These are phyloP conservation scores for Globisporangium sylvaticum DNA, from an alignment of 352 stramenopile genomes.

Conservation along the genomic window DNA sequence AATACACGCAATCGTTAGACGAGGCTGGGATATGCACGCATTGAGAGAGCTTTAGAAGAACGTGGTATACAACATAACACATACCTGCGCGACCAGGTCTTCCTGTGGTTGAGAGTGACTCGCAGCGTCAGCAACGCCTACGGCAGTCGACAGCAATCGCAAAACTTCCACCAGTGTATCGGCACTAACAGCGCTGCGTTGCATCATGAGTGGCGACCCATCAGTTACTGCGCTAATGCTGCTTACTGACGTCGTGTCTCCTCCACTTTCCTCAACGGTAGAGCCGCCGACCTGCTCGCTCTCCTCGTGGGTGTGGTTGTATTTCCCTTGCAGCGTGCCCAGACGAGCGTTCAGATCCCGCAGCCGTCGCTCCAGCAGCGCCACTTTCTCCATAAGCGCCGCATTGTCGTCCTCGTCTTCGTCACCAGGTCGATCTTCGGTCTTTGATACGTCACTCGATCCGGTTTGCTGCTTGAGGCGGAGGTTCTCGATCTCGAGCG, in stretches of 20 bases:
- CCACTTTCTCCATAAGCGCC: slow-evolving; percentile 6
- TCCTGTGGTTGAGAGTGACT: slow-evolving; percentile 6
- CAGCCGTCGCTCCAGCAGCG: slow-evolving; percentile 16
- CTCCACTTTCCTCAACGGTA: too few species aligned
- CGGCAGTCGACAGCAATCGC: slow-evolving; percentile 12
- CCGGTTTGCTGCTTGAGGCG: neutral
- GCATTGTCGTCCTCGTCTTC: neutral
- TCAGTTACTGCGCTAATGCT: neutral
- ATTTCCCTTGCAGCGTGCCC: slow-evolving; percentile 5
- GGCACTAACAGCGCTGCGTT: neutral
- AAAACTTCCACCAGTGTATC: slow-evolving; percentile 18
- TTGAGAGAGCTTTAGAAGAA: neutral
- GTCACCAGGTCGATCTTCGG: neutral
- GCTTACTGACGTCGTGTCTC: neutral
- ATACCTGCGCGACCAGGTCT: slow-evolving; percentile 20
- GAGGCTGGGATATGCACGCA: neutral
- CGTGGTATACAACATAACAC: neutral
- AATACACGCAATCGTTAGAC: neutral
- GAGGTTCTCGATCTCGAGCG: slow-evolving; percentile 8
- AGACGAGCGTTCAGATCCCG: slow-evolving; percentile 13
- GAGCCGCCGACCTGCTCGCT: neutral
- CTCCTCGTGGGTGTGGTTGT: neutral
- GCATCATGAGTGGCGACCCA: neutral
- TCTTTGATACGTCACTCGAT: neutral
- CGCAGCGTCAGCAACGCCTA: neutral